phyloP scores from a whole-genome alignment of 208 protist species.

The Crithidia brevicula region DNA sequence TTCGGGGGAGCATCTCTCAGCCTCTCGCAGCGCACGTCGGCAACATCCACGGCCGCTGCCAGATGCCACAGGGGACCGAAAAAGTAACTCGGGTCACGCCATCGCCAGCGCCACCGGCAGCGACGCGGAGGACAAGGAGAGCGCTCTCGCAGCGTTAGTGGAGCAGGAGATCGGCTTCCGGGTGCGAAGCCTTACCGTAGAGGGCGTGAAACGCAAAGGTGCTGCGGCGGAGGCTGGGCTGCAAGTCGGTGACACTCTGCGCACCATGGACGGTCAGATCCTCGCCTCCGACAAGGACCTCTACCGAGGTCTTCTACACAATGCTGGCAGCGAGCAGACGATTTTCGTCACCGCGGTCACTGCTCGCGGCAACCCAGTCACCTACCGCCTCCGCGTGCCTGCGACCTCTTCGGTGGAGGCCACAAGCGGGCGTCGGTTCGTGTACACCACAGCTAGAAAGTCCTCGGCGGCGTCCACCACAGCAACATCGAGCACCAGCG shows the following conservation, averaged over 20 bases:
- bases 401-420: background rate
- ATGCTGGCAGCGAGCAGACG: background rate
- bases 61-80: background rate
- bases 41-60: background rate
- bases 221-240: conserved; percentile 33
- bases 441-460: background rate
- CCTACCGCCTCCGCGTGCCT: conserved; percentile 28
- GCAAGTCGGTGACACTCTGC: conserved; percentile 36
- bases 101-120: background rate
- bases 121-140: background rate
- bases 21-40: conserved; percentile 12
- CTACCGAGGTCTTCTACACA: conserved; percentile 9
- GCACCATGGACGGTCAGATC: conserved; percentile 26
- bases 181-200: conserved; percentile 17
- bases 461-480: background rate
- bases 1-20: background rate
- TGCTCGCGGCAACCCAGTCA: conserved; percentile 19
- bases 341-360: conserved; percentile 26
- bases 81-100: too few relatives aligned
- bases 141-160: background rate
- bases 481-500: background rate
- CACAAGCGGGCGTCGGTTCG: background rate
- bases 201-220: conserved; percentile 6
- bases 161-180: conserved; percentile 27
- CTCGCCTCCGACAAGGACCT: conserved; percentile 22